Evolutionary conservation across 108 stramenopile genomes (phyloP).

Genomic region (Cylindrotheca closterium): DNA sequence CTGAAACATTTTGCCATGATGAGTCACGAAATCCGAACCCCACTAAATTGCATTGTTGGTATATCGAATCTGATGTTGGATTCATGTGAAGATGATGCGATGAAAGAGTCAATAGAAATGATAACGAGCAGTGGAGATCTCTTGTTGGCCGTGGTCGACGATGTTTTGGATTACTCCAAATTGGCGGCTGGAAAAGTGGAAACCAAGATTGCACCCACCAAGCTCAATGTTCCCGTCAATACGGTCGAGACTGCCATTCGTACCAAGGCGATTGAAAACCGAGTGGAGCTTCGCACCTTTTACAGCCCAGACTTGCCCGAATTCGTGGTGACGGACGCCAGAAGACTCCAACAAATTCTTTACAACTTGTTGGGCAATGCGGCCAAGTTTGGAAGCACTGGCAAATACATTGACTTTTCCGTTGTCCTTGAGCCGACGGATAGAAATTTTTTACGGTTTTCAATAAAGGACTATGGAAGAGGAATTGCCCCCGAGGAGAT

Average conservation of each 20-base stretch:
- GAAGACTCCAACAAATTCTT: conserved; percentile 45
- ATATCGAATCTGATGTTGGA: conserved; percentile 15
- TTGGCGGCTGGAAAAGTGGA: conserved; percentile 16
- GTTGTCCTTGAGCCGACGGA: neutral
- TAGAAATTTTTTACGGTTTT: conserved; percentile 17
- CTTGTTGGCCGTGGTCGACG: conserved; percentile 21
- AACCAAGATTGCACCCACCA: conserved; percentile 2
- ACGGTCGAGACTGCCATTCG: conserved; percentile 3
- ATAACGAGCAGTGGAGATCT: conserved; percentile 19
- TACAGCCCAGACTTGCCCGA: conserved; percentile 7
- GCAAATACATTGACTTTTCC: conserved; percentile 21
- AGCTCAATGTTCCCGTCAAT: neutral
- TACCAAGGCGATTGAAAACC: neutral
- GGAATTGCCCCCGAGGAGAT: conserved; percentile 20
- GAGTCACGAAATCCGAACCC: conserved; percentile 32
- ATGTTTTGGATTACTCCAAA: conserved; percentile 28
- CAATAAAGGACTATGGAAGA: conserved; percentile 43
- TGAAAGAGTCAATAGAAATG: conserved; percentile 22
- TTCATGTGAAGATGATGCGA: conserved; percentile 4
- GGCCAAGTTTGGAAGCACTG: conserved; percentile 36
- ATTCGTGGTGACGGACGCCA: conserved; percentile 32
- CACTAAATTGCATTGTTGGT: conserved; percentile 32
- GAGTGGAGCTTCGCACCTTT: conserved; percentile 1
- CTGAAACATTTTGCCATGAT: conserved; percentile 27
- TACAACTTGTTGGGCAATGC: conserved; percentile 49